Conservation (phyloP, 331 rosid genomes). For the Stylosanthes scabra region DNA sequence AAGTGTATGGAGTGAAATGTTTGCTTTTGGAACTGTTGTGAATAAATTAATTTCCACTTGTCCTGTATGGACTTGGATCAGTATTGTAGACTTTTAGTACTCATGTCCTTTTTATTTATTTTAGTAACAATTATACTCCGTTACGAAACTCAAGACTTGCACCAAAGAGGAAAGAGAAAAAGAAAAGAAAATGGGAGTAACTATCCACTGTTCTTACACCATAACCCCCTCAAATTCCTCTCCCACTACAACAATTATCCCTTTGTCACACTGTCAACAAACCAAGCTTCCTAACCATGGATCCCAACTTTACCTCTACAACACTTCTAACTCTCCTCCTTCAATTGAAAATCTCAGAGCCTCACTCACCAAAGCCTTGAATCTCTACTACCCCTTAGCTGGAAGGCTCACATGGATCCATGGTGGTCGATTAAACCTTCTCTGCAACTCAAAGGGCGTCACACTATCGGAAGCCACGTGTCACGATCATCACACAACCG, state of each 20-base stretch:
- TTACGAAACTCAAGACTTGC: too few relatives aligned
- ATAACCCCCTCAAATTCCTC: conserved; percentile 35
- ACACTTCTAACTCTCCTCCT: not conserved
- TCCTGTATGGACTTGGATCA: too few relatives aligned
- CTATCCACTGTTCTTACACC: not conserved
- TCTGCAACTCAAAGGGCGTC: conserved; percentile 40
- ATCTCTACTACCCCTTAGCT: conserved; percentile 39
- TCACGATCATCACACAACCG: not conserved
- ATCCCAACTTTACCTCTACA: conserved; percentile 29
- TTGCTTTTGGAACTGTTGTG: too few relatives aligned
- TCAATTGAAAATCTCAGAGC: not conserved
- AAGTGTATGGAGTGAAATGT: too few relatives aligned
- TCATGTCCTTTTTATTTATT: too few relatives aligned
- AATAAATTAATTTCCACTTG: too few relatives aligned
- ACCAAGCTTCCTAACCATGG: conserved; percentile 42
- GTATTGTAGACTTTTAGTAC: too few relatives aligned
- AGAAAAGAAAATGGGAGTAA: conserved; percentile 11
- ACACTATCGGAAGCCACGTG: conserved; percentile 30
- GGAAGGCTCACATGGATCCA: conserved; percentile 27
- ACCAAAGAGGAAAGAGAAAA: not conserved
- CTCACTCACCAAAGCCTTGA: conserved; percentile 39
- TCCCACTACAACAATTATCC: conserved; percentile 26
- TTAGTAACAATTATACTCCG: too few relatives aligned
- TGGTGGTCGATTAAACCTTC: conserved; percentile 26
- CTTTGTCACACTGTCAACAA: conserved; percentile 49